Evolutionary conservation across 331 rosid species (phyloP), one percentile per base, ranked within the genome.

Genomic region (Saraca asoca): DNA sequence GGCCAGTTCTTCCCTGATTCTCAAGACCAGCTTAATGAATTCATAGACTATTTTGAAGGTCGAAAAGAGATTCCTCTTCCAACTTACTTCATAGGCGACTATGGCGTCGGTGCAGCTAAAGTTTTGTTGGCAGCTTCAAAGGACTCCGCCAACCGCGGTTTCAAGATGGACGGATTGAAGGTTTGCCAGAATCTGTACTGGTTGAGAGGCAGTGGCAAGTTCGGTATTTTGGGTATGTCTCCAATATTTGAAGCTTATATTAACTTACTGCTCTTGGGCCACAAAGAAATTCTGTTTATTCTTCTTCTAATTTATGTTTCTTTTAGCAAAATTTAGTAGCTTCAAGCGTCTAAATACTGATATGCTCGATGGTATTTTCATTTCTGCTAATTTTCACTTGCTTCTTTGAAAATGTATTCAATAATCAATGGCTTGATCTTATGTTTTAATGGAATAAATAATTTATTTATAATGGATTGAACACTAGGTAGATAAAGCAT

Each of bases 131-230:
- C 83, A 0, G 89, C 97, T 44, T 74, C 89, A 7, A 88, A 69
- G 69, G 96, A 81, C 68, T 16, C 85, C 0, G 79, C 66, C 0
- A 88, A 90, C 78, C 79, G 33, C 29, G 97, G 98, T 19, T 93
- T 93, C 85, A 93, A 86, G 63, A 78, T 90, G 96, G 98, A 94
- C 52, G 98, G 98, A 14, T 73, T 94, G 75, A 87, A 77, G 78
- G 59, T 93, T 56, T 81, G 95, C 74, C 62, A 77, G 42, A 93
- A 90, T 70, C 67, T 94, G 72, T 88, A 68, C 83, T 94, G 98
- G 98, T 80, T 94, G 89, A 90, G 78, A 86, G 97, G 98, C 79
- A 88, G 98, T 73, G 98, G 97, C 74, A 84, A 86, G 58, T 94
- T 94, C 80, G 60, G 73, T 9, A 81, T 86, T 61, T 79, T 80